Conservation (phyloP, 2,329 filamentous ascomycete species). For the Paraphoma chrysanthemicola region DNA sequence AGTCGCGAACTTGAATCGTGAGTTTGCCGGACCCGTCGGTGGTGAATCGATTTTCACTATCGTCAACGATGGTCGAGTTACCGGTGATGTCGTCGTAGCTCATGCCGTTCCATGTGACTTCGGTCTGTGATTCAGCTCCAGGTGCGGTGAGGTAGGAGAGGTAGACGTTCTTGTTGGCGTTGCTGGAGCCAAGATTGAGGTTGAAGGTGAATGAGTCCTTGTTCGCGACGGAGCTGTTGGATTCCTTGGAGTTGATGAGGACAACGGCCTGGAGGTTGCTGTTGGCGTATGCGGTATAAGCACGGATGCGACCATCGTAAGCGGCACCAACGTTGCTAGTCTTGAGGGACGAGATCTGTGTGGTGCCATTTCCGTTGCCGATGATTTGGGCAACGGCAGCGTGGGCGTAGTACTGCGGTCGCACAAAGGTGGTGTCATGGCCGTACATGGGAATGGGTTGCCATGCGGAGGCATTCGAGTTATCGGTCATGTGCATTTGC, state of each 20-base stretch:
- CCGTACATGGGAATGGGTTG: constrained; percentile 53
- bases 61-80: constrained; percentile 45
- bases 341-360: constrained; percentile 50
- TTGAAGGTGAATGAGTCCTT: constrained; percentile 52
- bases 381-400: constrained; percentile 60
- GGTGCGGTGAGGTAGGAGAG: constrained; percentile 57
- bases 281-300: constrained; percentile 56
- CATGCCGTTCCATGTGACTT: constrained; percentile 58
- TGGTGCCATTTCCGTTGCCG: constrained; percentile 55
- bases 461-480: constrained; percentile 60
- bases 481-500: constrained; percentile 63
- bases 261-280: constrained; percentile 52
- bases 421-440: constrained; percentile 52
- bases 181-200: constrained; percentile 49
- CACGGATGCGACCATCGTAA: constrained; percentile 53
- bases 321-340: constrained; percentile 37
- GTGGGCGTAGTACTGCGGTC: constrained; percentile 59
- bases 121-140: constrained; percentile 52
- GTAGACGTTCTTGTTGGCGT: constrained; percentile 53
- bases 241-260: constrained; percentile 55
- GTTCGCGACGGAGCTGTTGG: constrained; percentile 47
- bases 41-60: constrained; percentile 36
- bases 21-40: constrained; percentile 31
- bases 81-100: constrained; percentile 53
- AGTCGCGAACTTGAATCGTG: constrained; percentile 49